phyloP scores from a whole-genome alignment of 495 filamentous ascomycete species.

The Penicillium crystallinum region DNA sequence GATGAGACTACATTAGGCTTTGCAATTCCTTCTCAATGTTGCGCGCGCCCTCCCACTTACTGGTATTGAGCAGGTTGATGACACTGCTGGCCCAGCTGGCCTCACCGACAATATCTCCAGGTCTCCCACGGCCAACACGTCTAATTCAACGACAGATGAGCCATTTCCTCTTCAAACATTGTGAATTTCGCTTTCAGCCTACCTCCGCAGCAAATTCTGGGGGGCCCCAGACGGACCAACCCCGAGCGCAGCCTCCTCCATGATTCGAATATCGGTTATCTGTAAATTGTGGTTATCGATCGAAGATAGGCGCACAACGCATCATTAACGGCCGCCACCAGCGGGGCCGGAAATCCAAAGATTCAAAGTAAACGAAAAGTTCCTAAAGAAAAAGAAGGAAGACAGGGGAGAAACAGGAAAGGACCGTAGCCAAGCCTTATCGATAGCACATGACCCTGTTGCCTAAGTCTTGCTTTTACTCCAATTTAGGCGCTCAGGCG shows the following conservation, averaged over 20 bases:
- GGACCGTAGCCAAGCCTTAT: not conserved
- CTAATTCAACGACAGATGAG: conserved; percentile 22
- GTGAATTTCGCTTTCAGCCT: conserved; percentile 1
- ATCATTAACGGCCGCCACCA: conserved; percentile 27
- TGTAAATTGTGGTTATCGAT: conserved; percentile 2
- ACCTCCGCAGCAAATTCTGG: conserved; percentile 31
- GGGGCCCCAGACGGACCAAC: conserved; percentile 20
- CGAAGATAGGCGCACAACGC: conserved; percentile 14
- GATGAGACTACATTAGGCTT: not conserved
- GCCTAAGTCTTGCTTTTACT: not conserved
- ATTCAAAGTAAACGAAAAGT: not conserved
- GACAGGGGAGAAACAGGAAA: not conserved
- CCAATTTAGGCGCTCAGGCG: not conserved
- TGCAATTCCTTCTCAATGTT: not conserved
- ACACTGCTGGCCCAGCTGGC: conserved; percentile 89
- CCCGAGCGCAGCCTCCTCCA: conserved; percentile 32
- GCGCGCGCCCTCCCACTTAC: conserved; percentile 24
- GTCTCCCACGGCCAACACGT: conserved; percentile 44
- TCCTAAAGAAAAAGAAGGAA: not conserved
- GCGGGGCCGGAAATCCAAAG: not conserved
- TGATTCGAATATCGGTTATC: conserved; percentile 17
- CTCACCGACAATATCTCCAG: conserved; percentile 52
- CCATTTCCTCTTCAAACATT: conserved; percentile 11
- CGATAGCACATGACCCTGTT: not conserved
- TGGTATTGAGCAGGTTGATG: conserved; percentile 94